Evolutionary conservation across 2,329 filamentous ascomycete genomes (phyloP), one percentile per base, ranked within the genome.

Genomic region (Setomelanomma holmii): DNA sequence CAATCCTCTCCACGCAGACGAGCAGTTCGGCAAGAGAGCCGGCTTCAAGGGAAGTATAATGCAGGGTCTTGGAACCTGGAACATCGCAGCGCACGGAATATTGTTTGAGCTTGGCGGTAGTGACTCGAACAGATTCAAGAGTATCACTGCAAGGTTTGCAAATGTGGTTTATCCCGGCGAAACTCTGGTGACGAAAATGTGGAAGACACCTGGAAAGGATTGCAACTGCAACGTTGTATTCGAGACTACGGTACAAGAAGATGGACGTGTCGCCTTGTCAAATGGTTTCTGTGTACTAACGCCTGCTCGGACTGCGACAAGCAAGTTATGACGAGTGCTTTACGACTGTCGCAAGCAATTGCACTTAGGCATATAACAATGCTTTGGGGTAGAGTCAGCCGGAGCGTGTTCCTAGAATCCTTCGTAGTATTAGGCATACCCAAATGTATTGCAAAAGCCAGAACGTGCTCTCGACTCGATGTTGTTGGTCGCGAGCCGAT

Each of bases 1-100:
- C 60, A 81, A 81, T 53, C 79, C 80, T 5, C 67, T 80, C 40
- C 78, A 80, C 57, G 78, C 73, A 1, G 76, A 78, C 44, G 76
- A 77, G n/a, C 72, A 66, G 14, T 77, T 77, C 36, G 77, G 77
- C 1, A 63, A 64, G 54, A 67, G 69, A 5, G 76, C 77, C 7
- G 79, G 79, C 12, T 81, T 81, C 58, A 76, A 76, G 33, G 78
- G 78, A 1, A 69, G 73, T 4, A 80, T 81, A 47, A 61, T 81
- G 41, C 79, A 81, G 47, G 79, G 79, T 1, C 63, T 82, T 23
- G 76, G 75, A 7, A 80, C 76, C 14, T 81, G 78, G 77, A 81
- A 81, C 55, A 77, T 79, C 48, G 76, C 75, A 1, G 78, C 78
- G 14, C 76, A 79, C 52, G 75, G 73, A 2, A 45, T 81, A 4